These are phyloP conservation scores for Trichoderma gamsii DNA, from an alignment of 495 filamentous ascomycete species.

Conservation along the genomic window DNA sequence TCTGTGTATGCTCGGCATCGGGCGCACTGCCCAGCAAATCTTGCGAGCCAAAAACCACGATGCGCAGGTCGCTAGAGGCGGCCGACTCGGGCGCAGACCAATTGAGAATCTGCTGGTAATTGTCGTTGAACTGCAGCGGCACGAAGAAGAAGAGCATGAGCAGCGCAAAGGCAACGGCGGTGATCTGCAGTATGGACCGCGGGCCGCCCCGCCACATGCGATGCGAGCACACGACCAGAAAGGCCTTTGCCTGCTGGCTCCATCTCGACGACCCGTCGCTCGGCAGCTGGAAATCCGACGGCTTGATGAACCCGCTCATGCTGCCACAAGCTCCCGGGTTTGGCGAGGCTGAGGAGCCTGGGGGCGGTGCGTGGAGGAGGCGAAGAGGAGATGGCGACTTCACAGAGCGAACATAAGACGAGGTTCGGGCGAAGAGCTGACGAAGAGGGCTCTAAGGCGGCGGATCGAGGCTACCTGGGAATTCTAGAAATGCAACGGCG, in stretches of 20 bases:
- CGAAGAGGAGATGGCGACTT: not conserved
- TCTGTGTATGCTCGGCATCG: not conserved
- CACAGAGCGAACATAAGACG: not conserved
- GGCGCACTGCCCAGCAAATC: constrained; percentile 21
- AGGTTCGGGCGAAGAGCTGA: not conserved
- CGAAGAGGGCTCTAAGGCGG: not conserved
- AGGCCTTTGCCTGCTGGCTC: not conserved
- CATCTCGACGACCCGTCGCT: not conserved
- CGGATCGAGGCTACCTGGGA: not conserved
- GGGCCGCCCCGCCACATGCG: constrained; percentile 10
- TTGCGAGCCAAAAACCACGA: constrained; percentile 26
- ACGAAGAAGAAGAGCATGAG: constrained; percentile 12
- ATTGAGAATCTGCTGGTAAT: not conserved
- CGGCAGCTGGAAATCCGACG: not conserved
- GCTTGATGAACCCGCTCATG: constrained; percentile 1
- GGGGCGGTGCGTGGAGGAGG: not conserved
- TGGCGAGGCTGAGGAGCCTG: not conserved
- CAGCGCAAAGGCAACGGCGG: constrained; percentile 3
- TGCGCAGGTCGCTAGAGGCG: constrained; percentile 15
- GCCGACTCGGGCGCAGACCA: constrained; percentile 23
- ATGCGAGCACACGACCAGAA: not conserved
- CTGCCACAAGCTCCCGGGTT: not conserved
- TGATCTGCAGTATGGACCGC: not conserved
- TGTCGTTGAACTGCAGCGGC: not conserved
- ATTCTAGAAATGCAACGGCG: not conserved